Conservation (phyloP, 495 filamentous ascomycete species). For the Podospora bellae-mahoneyi region DNA sequence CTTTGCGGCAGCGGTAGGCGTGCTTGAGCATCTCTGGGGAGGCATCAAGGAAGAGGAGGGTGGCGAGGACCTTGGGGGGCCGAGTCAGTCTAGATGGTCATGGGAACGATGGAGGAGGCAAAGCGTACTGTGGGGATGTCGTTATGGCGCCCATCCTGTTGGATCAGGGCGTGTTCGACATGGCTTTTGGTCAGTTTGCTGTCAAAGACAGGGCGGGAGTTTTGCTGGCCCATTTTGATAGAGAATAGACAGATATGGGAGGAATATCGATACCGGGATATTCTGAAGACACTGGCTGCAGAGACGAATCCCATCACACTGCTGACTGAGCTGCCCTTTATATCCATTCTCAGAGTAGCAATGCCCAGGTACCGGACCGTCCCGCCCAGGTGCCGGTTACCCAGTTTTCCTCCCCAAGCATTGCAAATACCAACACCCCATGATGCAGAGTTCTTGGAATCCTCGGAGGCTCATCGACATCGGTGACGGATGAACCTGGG, state of each 20-base stretch:
- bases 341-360: not conserved
- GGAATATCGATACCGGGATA: not conserved
- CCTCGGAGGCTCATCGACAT: not conserved
- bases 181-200: constrained; percentile 31
- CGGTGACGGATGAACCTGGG: constrained; percentile 1
- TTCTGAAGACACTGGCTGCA: not conserved
- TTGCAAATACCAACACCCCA: not conserved
- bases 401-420: not conserved
- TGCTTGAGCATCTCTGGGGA: constrained; percentile 20
- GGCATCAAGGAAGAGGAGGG: constrained; percentile 23
- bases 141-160: constrained; percentile 27
- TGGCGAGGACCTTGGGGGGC: constrained; percentile 23
- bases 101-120: not conserved
- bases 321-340: not conserved
- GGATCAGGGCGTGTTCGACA: constrained; percentile 30
- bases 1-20: constrained; percentile 22
- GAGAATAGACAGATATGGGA: too few relatives aligned
- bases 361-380: too few relatives aligned
- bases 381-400: not conserved
- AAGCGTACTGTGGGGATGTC: constrained; percentile 24
- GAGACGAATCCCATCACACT: not conserved
- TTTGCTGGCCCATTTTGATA: constrained; percentile 22
- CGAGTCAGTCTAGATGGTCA: constrained; percentile 7
- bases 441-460: not conserved
- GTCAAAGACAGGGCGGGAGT: constrained; percentile 26